Base-by-base conservation (phyloP, 2,329 filamentous ascomycete species). In the Sclerotinia trifoliorum region DNA sequence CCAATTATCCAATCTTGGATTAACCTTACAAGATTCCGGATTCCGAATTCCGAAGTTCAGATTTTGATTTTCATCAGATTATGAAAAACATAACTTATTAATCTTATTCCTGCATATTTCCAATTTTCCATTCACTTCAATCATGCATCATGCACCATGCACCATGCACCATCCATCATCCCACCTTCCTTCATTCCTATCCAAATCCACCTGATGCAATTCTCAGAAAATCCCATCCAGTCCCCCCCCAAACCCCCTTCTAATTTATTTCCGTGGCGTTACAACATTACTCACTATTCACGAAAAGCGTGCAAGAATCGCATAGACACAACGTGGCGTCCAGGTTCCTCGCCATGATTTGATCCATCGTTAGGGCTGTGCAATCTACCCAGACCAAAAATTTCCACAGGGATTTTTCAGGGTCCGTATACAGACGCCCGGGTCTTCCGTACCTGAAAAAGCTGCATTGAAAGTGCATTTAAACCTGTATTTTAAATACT, bases 301-400 rank as follows among this genome's bases (percentile, higher is more conserved):
- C 15, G 39, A 15, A 15, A 42, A 54, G 32, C 42, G 21, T 48
- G 57, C n/a, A 61, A 48, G 42, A 24, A 35, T 11, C 42, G 29
- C 5, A 61, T 5, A n/a, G 15, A 21, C 61, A 54, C 46, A 64
- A 64, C 46, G 64, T 66, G 64, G 64, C 64, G 54, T 56, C 32
- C 52, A 21, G 64, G 52, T 44, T 44, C 29, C 49, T 56, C 54
- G 52, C 29, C 64, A 42, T 66, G 44, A 60, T 39, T 19, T 66
- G 54, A 66, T 66, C 64, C 64, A 66, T 66, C 54, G 42, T 58
- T 66, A 66, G 64, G 64, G 64, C 64, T 66, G 64, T 66, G 64
- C 54, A 65, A 35, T 11, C 46, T 17, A 61, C 44, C 11, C 58
- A 32, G 21, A 21, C 8, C 24, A 42, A 44, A 58, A 58, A 29